phyloP scores from a whole-genome alignment of 108 stramenopile genomes.

The Skeletonema costatum region DNA sequence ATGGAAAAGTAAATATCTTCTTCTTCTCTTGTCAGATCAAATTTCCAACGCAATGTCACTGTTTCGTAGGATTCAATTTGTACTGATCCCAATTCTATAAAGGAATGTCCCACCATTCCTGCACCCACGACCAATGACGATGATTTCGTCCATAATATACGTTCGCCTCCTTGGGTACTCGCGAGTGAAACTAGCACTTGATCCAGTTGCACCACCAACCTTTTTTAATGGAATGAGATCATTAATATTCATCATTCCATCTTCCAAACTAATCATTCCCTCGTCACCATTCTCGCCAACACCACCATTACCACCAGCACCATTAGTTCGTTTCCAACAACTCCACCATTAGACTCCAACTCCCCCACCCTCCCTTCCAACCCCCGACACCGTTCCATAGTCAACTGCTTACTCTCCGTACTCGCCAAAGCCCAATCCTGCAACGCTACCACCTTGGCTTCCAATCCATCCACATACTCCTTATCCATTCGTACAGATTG shows the following conservation, averaged over 20 bases:
- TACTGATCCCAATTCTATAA: constrained; percentile 58
- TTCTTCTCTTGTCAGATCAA: constrained; percentile 78
- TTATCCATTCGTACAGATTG: constrained; percentile 67
- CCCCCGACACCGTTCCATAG: constrained; percentile 61
- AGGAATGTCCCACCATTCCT: constrained; percentile 53
- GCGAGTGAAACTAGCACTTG: constrained; percentile 5
- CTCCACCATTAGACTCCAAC: constrained; percentile 35
- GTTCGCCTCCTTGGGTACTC: constrained; percentile 24
- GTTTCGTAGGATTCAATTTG: constrained; percentile 54
- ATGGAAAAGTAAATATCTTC: constrained; percentile 71
- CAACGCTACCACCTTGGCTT: constrained; percentile 79
- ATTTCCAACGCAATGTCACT: constrained; percentile 84
- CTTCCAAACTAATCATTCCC: neutral
- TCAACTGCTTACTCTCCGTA: constrained; percentile 75
- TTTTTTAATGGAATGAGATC: neutral
- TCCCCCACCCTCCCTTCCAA: constrained; percentile 68
- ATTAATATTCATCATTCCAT: neutral
- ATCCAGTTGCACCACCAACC: neutral
- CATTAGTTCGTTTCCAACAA: neutral
- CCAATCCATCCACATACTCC: constrained; percentile 71
- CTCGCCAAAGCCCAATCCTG: constrained; percentile 89
- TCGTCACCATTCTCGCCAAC: neutral
- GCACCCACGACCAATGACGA: constrained; percentile 82
- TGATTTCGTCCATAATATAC: constrained; percentile 61
- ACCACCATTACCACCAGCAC: neutral